Conservation (phyloP, 805 yeast genomes). For the Brettanomyces sp. region DNA sequence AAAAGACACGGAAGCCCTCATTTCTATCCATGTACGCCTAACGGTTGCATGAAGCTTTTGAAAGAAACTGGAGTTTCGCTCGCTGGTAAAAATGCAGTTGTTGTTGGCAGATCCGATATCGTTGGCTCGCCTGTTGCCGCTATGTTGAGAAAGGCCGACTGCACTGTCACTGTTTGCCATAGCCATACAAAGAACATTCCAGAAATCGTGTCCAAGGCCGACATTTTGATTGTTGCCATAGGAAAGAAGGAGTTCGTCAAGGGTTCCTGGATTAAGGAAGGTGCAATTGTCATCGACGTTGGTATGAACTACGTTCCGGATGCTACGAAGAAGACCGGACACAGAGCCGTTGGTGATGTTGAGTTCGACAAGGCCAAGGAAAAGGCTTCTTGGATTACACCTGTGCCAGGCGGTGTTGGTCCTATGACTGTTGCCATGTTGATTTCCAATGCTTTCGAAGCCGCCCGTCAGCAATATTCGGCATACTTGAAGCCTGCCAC, state of each 20-base stretch:
- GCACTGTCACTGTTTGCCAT: conserved; percentile 72
- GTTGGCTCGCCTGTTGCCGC: conserved; percentile 78
- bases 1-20: conserved; percentile 64
- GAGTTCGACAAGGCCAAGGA: conserved; percentile 48
- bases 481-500: conserved; percentile 22
- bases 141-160: conserved; percentile 58
- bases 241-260: conserved; percentile 64
- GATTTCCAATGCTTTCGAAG: conserved; percentile 58
- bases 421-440: conserved; percentile 88
- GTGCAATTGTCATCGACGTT: conserved; percentile 68
- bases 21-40: conserved; percentile 78
- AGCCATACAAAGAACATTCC: conserved; percentile 48
- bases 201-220: conserved; percentile 47
- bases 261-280: conserved; percentile 66
- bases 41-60: conserved; percentile 64
- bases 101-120: conserved; percentile 76
- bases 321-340: conserved; percentile 55
- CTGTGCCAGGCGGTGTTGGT: conserved; percentile 89
- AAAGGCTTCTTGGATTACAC: conserved; percentile 61
- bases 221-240: conserved; percentile 69
- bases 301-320: conserved; percentile 74
- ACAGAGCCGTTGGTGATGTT: conserved; percentile 70
- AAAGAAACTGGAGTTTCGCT: conserved; percentile 46
- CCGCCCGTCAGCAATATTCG: conserved; percentile 43
- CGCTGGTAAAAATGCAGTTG: conserved; percentile 68